Conservation (phyloP, 2,329 filamentous ascomycete genomes). For the Thermomyces lanuginosus region DNA sequence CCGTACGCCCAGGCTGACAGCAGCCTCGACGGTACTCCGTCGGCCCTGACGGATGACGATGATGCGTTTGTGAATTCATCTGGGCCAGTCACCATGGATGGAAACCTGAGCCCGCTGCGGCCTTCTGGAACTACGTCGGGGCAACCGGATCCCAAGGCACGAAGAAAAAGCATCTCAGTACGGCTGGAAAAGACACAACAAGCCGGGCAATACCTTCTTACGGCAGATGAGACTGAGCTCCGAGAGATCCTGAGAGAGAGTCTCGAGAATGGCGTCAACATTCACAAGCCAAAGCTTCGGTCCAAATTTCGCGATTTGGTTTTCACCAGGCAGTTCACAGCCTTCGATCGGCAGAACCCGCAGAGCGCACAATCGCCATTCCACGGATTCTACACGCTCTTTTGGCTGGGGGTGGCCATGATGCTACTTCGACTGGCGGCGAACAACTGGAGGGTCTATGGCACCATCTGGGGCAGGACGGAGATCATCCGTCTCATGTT, state of each 20-base stretch:
- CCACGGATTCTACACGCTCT: conserved; percentile 63
- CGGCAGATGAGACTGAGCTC: conserved; percentile 34
- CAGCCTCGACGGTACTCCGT: no score
- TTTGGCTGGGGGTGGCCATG: conserved; percentile 48
- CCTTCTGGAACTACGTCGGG: no score
- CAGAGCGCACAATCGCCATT: conserved; percentile 51
- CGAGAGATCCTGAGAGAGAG: conserved; percentile 30
- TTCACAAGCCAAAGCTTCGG: conserved; percentile 19
- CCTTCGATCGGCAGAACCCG: conserved; percentile 58
- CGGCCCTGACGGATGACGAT: no score
- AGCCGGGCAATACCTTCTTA: no score
- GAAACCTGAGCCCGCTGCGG: no score
- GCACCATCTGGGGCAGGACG: conserved; percentile 51
- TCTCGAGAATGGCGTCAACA: conserved; percentile 23
- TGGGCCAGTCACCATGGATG: no score
- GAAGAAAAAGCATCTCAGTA: no score
- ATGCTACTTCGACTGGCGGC: conserved; percentile 51
- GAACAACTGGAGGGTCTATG: conserved; percentile 52
- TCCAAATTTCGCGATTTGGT: conserved; percentile 40
- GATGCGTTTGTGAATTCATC: no score
- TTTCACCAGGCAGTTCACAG: conserved; percentile 56
- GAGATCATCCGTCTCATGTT: conserved; percentile 59
- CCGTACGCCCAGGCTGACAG: no score
- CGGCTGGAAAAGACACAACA: no score
- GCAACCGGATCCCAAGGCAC: no score